These are phyloP conservation scores for Boletus huronensis DNA, from an alignment of 768 basidiomycete genomes.

Conservation along the genomic window DNA sequence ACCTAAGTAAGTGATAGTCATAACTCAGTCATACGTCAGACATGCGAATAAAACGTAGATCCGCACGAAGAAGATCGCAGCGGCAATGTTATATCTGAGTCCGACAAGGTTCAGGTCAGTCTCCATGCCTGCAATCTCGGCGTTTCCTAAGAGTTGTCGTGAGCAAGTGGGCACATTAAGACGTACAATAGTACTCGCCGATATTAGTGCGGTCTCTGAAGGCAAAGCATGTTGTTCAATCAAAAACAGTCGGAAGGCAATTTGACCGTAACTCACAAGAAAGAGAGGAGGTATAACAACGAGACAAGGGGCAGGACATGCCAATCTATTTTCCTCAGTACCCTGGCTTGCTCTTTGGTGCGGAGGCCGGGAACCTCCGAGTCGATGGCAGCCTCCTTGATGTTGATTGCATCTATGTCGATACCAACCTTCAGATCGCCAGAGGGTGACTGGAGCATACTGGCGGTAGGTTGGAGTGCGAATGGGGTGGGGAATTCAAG, in stretches of 20 bases:
- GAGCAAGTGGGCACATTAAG: background rate
- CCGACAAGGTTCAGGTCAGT: constrained; percentile 35
- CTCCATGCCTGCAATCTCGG: constrained; percentile 45
- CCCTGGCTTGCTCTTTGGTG: background rate
- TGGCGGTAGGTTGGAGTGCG: background rate
- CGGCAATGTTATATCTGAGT: constrained; percentile 36
- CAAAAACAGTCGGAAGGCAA: background rate
- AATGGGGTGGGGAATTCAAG: constrained; percentile 4
- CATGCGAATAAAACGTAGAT: background rate
- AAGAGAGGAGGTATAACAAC: constrained; percentile 15
- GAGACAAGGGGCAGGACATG: constrained; percentile 18
- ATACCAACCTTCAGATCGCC: background rate
- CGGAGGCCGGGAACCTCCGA: background rate
- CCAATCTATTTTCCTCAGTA: constrained; percentile 22
- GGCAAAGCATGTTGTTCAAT: background rate
- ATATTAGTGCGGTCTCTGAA: constrained; percentile 44
- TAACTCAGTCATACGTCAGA: background rate
- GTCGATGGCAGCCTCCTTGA: constrained; percentile 5
- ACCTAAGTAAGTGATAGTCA: constrained; percentile 21
- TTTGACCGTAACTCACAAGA: constrained; percentile 10
- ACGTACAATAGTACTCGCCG: constrained; percentile 25
- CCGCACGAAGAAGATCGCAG: constrained; percentile 38
- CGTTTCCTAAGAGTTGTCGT: constrained; percentile 33
- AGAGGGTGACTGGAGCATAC: constrained; percentile 5
- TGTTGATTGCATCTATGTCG: background rate